Conservation (phyloP, 2,329 filamentous ascomycete genomes). For the Uncinocarpus reesii region DNA sequence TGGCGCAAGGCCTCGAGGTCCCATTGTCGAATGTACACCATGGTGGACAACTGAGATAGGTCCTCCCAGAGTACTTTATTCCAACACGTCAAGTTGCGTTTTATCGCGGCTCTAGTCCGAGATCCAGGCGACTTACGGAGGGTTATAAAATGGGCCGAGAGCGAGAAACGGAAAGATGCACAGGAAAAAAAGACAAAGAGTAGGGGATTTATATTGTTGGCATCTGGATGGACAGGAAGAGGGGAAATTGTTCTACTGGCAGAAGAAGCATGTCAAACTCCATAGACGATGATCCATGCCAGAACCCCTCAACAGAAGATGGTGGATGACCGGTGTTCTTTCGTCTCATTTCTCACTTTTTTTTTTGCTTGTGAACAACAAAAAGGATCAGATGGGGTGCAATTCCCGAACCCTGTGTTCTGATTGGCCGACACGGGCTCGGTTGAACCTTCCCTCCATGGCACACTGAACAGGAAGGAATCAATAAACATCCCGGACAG, state of each 20-base stretch:
- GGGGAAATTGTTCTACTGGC: neutral
- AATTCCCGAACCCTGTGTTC: neutral
- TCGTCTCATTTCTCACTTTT: neutral
- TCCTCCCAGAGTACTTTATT: too few relatives aligned
- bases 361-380: conserved; percentile 5
- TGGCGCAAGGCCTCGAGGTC: conserved; percentile 77
- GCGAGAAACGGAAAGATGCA: neutral
- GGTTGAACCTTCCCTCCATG: conserved; percentile 1
- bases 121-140: too few relatives aligned
- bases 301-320: neutral
- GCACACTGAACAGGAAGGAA: too few relatives aligned
- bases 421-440: conserved; percentile 5
- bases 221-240: neutral
- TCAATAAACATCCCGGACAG: neutral
- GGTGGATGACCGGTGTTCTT: neutral
- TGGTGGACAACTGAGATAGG: conserved; percentile 29
- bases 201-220: neutral
- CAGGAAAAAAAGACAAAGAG: neutral
- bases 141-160: neutral
- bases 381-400: neutral
- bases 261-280: too few relatives aligned
- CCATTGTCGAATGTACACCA: conserved; percentile 94
- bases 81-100: too few relatives aligned
- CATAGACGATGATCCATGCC: too few relatives aligned
- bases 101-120: too few relatives aligned